Percentiles rank a stretch among this genome's conserved stretches.
Conservation (phyloP, 1,139 yeast genomes). For the Suhomyces bolitotheri region DNA sequence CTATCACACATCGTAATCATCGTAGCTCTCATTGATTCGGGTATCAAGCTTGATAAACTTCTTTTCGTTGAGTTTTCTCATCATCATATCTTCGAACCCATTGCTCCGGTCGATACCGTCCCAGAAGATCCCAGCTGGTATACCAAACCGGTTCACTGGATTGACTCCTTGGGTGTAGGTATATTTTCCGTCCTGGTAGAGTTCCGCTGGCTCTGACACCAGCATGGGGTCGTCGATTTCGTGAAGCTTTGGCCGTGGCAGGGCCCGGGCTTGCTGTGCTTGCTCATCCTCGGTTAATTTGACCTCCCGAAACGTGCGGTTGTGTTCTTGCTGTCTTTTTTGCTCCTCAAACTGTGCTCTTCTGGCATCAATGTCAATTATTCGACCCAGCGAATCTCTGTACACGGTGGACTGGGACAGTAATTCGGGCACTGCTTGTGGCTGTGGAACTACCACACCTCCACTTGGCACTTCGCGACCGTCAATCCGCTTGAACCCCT, state of each 20-base stretch:
- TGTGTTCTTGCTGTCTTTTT: slow-evolving; percentile 26
- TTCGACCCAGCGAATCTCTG: slow-evolving; percentile 60
- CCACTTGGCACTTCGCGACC: slow-evolving; percentile 25
- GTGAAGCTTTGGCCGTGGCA: slow-evolving; percentile 28
- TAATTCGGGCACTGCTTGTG: background rate
- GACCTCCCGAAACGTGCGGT: slow-evolving; percentile 38
- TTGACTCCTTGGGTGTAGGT: slow-evolving; percentile 48
- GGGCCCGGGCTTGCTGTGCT: slow-evolving; percentile 21
- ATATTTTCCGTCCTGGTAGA: slow-evolving; percentile 2
- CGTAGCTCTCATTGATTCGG: slow-evolving; percentile 27
- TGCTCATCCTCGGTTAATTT: slow-evolving; percentile 38
- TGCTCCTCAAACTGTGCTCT: slow-evolving; percentile 27
- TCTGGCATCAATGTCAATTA: slow-evolving; percentile 41
- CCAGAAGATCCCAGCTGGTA: slow-evolving; percentile 84
- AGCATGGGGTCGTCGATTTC: slow-evolving; percentile 71
- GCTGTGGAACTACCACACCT: too few species aligned
- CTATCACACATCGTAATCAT: slow-evolving; percentile 27
- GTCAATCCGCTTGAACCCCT: slow-evolving; percentile 44
- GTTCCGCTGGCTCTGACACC: slow-evolving; percentile 33
- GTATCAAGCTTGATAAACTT: slow-evolving; percentile 31
- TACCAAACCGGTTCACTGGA: slow-evolving; percentile 72
- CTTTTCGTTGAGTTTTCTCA: slow-evolving; percentile 53
- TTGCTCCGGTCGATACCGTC: slow-evolving; percentile 91
- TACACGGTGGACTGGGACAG: slow-evolving; percentile 45
- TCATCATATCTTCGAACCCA: slow-evolving; percentile 77